Conservation (phyloP, 352 stramenopile species). For the Thraustochytrium sp. region DNA sequence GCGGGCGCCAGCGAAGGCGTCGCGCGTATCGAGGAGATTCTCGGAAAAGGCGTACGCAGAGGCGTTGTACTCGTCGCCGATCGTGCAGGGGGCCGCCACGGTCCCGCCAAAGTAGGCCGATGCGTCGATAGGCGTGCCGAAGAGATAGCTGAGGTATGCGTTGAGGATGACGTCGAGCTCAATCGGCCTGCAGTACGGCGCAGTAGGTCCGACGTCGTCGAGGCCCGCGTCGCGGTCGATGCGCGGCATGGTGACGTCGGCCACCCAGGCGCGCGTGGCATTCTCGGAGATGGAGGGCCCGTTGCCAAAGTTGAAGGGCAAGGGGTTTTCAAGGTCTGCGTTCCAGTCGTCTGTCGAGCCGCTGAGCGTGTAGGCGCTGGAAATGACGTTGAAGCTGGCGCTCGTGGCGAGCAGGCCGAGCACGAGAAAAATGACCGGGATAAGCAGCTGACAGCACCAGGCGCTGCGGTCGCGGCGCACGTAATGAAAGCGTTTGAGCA, state of each 20-base stretch:
- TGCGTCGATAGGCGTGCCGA: neutral
- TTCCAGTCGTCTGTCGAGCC: neutral
- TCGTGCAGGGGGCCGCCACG: neutral
- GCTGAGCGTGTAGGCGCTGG: neutral
- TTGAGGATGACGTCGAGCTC: neutral
- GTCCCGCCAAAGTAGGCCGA: neutral
- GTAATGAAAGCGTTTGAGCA: constrained; percentile 16
- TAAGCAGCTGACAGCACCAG: neutral
- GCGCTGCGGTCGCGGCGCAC: neutral
- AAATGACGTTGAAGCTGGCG: neutral
- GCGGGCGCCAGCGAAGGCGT: neutral
- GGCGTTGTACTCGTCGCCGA: neutral
- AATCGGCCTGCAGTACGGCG: neutral
- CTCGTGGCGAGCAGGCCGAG: neutral
- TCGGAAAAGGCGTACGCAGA: neutral
- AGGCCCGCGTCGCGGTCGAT: neutral
- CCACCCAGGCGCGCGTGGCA: neutral
- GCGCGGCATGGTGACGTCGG: neutral
- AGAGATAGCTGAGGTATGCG: neutral
- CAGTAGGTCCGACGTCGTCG: neutral
- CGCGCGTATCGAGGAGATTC: neutral
- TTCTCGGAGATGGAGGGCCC: neutral
- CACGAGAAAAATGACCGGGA: constrained; percentile 15
- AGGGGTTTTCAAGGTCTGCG: neutral
- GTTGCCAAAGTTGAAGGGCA: neutral